A percentile compares a stretch with the other conserved stretches of the same genome.
Conservation (phyloP, 257 asterid genomes). For the Gynochthodes officinalis region DNA sequence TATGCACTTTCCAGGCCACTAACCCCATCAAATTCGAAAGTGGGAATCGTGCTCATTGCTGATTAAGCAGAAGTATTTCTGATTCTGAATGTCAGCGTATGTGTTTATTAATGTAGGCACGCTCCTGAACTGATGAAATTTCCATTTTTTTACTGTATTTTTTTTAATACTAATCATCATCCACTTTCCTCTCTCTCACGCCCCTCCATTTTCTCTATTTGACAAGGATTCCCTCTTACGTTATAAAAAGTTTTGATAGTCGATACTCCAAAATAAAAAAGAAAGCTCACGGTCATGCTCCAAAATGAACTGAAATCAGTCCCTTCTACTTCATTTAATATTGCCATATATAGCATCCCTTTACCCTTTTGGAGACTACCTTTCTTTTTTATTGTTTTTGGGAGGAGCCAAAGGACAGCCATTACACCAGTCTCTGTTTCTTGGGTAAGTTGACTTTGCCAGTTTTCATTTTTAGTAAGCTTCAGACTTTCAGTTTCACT, state of each 20-base stretch:
- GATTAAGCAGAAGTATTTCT: background rate
- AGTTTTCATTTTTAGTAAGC: background rate
- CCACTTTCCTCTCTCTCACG: background rate
- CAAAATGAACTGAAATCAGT: slow-evolving; percentile 6
- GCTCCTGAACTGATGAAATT: slow-evolving; percentile 4
- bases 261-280: too few species aligned
- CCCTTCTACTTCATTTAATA: slow-evolving; percentile 17
- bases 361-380: too few species aligned
- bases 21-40: slow-evolving; percentile 8
- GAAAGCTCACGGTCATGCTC: background rate
- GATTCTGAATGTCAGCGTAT: too few species aligned
- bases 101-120: background rate
- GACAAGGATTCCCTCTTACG: slow-evolving; percentile 7
- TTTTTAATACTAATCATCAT: background rate
- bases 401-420: slow-evolving; percentile 11
- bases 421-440: slow-evolving; percentile 7
- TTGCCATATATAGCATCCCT: slow-evolving; percentile 9
- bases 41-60: slow-evolving; percentile 2
- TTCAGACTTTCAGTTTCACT: background rate
- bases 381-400: too few species aligned
- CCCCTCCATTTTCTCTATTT: slow-evolving; percentile 12
- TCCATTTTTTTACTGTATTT: background rate
- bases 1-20: slow-evolving; percentile 15
- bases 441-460: slow-evolving; percentile 8
- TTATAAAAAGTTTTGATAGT: background rate